Evolutionary conservation across 2,329 filamentous ascomycete species (phyloP), one percentile per base, ranked within the genome.

Genomic region (Botryosphaeria dothidea): DNA sequence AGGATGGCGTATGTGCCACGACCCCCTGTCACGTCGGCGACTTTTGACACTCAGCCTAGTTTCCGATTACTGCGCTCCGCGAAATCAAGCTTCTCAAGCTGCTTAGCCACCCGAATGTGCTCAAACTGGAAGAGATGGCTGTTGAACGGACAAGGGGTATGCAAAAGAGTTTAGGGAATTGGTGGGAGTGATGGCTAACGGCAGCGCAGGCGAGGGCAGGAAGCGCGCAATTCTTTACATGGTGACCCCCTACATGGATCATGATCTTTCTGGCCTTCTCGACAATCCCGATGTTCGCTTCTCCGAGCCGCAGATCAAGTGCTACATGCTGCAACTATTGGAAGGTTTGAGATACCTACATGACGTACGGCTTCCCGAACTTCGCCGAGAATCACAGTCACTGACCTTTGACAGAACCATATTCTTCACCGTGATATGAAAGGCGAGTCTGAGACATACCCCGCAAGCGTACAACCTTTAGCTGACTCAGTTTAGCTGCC

Each of bases 341-440:
- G 90, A 97, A 73, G 95, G 95, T 3, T 83, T 97, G 41, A 86
- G 88, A 68, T 99, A 98, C 78, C 84, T 99, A 48, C 95, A 99
- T 81, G 91, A 93, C 72, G 63, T 65, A 65, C 23, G 45, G 34
- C 4, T 17, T 11, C 1, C 29, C 21, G 21, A 31, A 17, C 5
- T 82, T 84, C 78, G 71, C 72, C 70, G 6, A 21, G n/a, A 34
- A 13, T 25, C 4, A 52, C 6, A 4, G 13, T 21, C 17, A 36
- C 48, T 58, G 74, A 69, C 46, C 1, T 23, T 25, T 9, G 7
- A 45, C 23, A 65, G 63, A 82, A 80, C 65, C 79, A 90, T 72
- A 98, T 99, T 68, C 82, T 99, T 25, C 95, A 99, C 76, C 90
- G 95, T 75, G 95, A 99, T 74, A 98, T 99, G 93, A 99, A 99